phyloP scores from a whole-genome alignment of 805 yeast genomes.

The Myxozyma monticola region DNA sequence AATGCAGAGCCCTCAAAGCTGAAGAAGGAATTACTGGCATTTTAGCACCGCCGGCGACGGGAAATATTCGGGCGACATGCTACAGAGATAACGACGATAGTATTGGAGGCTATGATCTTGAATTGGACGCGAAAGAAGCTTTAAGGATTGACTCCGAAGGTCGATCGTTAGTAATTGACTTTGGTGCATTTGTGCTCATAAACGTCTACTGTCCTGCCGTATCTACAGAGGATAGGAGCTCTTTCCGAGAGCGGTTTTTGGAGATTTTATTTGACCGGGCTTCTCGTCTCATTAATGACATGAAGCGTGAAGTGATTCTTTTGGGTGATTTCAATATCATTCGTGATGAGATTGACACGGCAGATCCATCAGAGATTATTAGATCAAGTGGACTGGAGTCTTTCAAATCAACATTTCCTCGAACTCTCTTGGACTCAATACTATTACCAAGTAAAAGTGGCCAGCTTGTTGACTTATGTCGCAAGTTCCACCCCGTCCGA shows the following conservation, averaged over 20 bases:
- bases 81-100: slow-evolving; percentile 36
- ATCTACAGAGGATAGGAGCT: slow-evolving; percentile 65
- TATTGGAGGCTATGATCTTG: slow-evolving; percentile 29
- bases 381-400: slow-evolving; percentile 37
- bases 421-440: slow-evolving; percentile 21
- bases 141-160: slow-evolving; percentile 76
- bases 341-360: slow-evolving; percentile 78
- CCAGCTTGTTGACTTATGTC: slow-evolving; percentile 32
- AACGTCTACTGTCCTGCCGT: slow-evolving; percentile 89
- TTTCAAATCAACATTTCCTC: slow-evolving; percentile 18
- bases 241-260: slow-evolving; percentile 58
- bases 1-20: slow-evolving; percentile 46
- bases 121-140: slow-evolving; percentile 40
- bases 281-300: slow-evolving; percentile 47
- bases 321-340: slow-evolving; percentile 90
- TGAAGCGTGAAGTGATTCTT: slow-evolving; percentile 69
- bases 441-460: slow-evolving; percentile 20
- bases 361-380: slow-evolving; percentile 59
- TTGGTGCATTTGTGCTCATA: slow-evolving; percentile 49
- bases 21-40: slow-evolving; percentile 92
- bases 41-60: slow-evolving; percentile 35
- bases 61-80: slow-evolving; percentile 9
- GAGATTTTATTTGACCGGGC: slow-evolving; percentile 62
- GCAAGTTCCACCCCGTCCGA: slow-evolving; percentile 57
- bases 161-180: slow-evolving; percentile 71